These are phyloP conservation scores for Cercis canadensis DNA, from an alignment of 306 rosid species.

Conservation along the genomic window DNA sequence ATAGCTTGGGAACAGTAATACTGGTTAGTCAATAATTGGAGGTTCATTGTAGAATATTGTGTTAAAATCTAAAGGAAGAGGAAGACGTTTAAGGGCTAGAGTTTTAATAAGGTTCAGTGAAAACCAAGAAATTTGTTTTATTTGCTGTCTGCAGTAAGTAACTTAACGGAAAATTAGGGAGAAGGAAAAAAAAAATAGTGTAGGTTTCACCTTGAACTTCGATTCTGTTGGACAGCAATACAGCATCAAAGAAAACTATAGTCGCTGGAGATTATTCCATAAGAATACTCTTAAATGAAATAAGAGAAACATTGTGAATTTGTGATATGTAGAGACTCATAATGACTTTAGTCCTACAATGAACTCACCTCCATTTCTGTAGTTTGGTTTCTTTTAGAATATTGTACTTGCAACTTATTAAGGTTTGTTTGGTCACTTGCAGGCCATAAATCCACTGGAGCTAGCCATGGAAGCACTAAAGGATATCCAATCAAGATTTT, in stretches of 20 bases:
- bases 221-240: not conserved
- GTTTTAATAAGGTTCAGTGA: not conserved
- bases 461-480: conserved; percentile 91
- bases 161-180: conserved; percentile 4
- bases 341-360: not conserved
- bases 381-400: not conserved
- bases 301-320: not conserved
- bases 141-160: not conserved
- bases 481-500: conserved; percentile 78
- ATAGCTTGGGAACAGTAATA: not conserved
- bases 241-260: not conserved
- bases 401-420: conserved; percentile 25
- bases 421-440: conserved; percentile 38
- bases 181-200: not conserved
- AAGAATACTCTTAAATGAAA: not conserved
- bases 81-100: not conserved
- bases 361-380: not conserved
- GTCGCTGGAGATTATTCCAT: conserved; percentile 8
- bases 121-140: not conserved
- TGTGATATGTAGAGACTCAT: not conserved
- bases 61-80: not conserved
- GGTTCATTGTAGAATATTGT: no score
- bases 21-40: not conserved
- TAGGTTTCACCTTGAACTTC: conserved; percentile 29
- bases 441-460: conserved; percentile 93